Evolutionary conservation across 2,329 filamentous ascomycete genomes (phyloP).

Genomic region (Colletotrichum agaves): DNA sequence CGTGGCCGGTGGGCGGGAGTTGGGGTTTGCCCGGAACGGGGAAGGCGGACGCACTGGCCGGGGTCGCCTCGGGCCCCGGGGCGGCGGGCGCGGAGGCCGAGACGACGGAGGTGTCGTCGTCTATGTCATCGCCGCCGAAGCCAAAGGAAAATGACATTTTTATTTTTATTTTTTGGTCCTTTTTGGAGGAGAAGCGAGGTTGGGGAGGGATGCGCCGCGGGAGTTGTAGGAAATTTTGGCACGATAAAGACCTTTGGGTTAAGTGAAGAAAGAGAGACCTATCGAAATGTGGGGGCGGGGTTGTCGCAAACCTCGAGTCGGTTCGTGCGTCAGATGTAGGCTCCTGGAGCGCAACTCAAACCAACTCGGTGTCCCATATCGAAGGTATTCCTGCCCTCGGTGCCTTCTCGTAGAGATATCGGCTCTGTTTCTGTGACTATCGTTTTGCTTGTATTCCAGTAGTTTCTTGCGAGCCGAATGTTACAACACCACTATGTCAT

Average conservation of each 20-base stretch:
- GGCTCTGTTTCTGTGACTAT: too few species aligned
- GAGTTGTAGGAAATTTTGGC: constrained; percentile 26
- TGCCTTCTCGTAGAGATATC: too few species aligned
- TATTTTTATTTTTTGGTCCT: background rate
- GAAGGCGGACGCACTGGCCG: constrained; percentile 59
- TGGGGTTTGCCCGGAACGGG: constrained; percentile 71
- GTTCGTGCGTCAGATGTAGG: background rate
- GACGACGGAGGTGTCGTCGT: constrained; percentile 49
- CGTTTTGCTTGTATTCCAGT: too few species aligned
- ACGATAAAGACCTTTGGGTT: constrained; percentile 5
- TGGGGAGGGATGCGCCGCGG: constrained; percentile 11
- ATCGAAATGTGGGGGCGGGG: constrained; percentile 33
- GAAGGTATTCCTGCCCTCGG: too few species aligned
- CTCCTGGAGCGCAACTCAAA: background rate
- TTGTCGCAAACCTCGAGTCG: background rate
- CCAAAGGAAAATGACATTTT: constrained; percentile 67
- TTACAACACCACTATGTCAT: too few species aligned
- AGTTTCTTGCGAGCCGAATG: too few species aligned
- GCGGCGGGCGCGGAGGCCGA: constrained; percentile 40
- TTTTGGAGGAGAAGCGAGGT: background rate
- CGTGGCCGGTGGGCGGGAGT: constrained; percentile 64
- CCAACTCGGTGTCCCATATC: background rate
- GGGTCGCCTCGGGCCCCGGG: constrained; percentile 39
- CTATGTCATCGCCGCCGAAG: constrained; percentile 73
- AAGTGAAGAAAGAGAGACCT: background rate